Percentiles rank a stretch among this genome's conserved stretches.
Conservation (phyloP, 768 basidiomycete genomes). For the Suillus variegatus region DNA sequence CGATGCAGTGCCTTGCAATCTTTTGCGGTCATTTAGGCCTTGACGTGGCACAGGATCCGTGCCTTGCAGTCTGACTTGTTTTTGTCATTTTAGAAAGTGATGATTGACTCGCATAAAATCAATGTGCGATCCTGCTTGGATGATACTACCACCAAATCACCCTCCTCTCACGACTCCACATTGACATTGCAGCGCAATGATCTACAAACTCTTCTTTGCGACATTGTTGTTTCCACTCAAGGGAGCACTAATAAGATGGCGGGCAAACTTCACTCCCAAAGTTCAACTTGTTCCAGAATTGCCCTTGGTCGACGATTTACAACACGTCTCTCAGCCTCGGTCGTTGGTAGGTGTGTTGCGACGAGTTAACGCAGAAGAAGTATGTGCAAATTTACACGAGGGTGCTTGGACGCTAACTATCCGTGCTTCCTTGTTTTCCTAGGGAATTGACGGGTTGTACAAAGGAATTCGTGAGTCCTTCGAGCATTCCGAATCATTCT, state of each 20-base stretch:
- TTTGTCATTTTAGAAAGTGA: not conserved
- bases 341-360: not conserved
- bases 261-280: conserved; percentile 7
- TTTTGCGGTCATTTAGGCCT: not conserved
- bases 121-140: not conserved
- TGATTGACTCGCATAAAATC: not conserved
- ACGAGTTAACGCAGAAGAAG: not conserved
- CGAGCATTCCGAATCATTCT: not conserved
- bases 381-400: not conserved
- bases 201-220: not conserved
- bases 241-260: conserved; percentile 7
- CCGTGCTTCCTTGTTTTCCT: not conserved
- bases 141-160: not conserved
- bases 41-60: not conserved
- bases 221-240: not conserved
- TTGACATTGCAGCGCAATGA: not conserved
- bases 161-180: not conserved
- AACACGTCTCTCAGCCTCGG: not conserved
- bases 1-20: not conserved
- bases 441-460: not conserved
- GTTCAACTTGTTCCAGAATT: not conserved
- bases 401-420: not conserved
- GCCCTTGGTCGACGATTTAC: not conserved
- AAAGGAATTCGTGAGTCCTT: not conserved
- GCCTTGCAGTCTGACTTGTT: not conserved